Evolutionary conservation across 179 eudicot species (phyloP), one percentile per base, ranked within the genome.

Genomic region (Sideroxylon spinosum): DNA sequence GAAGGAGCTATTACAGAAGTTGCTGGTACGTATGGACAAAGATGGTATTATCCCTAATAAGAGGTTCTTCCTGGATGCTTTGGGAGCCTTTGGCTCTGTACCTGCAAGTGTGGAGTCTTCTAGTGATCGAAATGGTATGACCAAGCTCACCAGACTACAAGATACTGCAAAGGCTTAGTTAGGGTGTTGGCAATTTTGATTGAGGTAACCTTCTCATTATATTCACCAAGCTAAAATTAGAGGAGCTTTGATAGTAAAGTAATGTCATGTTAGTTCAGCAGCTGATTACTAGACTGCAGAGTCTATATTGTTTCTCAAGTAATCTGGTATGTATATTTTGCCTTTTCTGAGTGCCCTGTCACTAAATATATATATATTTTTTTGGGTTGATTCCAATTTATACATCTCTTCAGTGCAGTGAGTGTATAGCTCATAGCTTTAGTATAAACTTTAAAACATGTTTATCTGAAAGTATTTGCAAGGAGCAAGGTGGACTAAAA

Each of bases 11-110:
- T 68, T 91, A 68, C 82, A 90, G 80, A 87, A 90, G 81, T 81
- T 95, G 75, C 76, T 88, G 29, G 82, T 55, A 63, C 82, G 65
- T 71, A 93, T 95, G 99, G 97, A 95, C 69, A 81, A 75, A 86
- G 97, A 95, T 77, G 95, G 97, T 52, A 88, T 95, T 50, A 85
- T 91, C 74, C 99, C 98, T 55, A 91, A 90, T 80, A 95, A 93
- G 85, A 89, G 86, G 75, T 93, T 95, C 84, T 95, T 95, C 70
- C 81, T 95, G 67, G 98, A 93, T 76, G 91, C 99, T 78, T 76
- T 95, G 79, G 98, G 98, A 83, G 93, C 89, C 37, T 81, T 91
- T 64, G 91, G 90, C 25, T 82, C 93, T 61, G 86, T 90, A 50
- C 76, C 78, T 75, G 61, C 84, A 46, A 64, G 49, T 10, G 26